Evolutionary conservation across 2,329 filamentous ascomycete genomes (phyloP).

Genomic region (Pseudocercospora vitis): DNA sequence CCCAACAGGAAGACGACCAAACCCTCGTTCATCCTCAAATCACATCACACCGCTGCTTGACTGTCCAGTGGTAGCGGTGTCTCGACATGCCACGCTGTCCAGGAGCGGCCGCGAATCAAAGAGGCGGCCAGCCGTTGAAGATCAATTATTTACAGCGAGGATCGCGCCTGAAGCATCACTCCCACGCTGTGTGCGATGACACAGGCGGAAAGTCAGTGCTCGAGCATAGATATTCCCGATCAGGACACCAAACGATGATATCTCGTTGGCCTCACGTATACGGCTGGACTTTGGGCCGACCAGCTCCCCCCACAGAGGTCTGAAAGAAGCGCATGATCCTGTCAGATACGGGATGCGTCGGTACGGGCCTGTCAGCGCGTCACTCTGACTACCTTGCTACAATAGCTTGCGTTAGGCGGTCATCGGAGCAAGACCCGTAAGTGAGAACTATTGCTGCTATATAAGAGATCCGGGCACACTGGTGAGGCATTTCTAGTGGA

Average conservation of each 20-base stretch:
- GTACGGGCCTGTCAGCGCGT: no score
- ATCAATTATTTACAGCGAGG: background rate
- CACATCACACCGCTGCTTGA: no score
- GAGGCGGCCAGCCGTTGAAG: background rate
- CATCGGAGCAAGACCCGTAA: no score
- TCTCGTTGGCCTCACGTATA: constrained; percentile 1
- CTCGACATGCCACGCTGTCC: background rate
- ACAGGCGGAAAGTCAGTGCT: background rate
- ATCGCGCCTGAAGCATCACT: background rate
- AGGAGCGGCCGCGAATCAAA: background rate
- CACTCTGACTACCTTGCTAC: no score
- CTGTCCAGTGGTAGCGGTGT: no score
- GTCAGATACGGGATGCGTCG: background rate
- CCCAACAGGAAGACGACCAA: no score
- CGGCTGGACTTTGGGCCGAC: no score
- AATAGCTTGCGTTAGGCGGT: no score
- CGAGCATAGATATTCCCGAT: background rate
- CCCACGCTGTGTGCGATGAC: background rate
- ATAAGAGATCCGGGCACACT: no score
- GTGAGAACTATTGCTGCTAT: no score
- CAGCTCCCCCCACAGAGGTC: background rate
- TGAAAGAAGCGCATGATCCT: background rate
- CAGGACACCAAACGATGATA: background rate
- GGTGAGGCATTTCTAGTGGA: no score
- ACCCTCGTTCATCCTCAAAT: no score